Evolutionary conservation across 306 rosid species (phyloP), one percentile per base, ranked within the genome.

Genomic region (Coriaria nepalensis): DNA sequence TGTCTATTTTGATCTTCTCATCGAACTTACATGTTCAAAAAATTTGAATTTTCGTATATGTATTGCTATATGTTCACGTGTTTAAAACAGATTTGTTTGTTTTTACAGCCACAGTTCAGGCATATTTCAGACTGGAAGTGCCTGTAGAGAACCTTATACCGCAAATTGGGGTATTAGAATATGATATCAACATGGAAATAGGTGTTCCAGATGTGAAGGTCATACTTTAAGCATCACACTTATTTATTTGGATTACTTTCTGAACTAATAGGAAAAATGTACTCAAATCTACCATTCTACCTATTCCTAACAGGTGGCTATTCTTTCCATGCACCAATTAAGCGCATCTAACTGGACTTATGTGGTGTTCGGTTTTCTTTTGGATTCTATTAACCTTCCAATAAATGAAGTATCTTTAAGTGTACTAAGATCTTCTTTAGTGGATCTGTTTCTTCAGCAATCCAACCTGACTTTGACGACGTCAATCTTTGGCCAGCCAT

Each of bases 111-210:
- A 48, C 76, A 46, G 82, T 75, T 59, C 84, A 90, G 68, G 87
- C 78, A 36, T 81, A 73, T 79, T 78, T 81, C 73, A 73, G 67
- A 52, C 78, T 90, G 66, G 85, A 81, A 59, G 79, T 68, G 62
- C 95, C 93, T 8, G 93, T 79, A 64, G 58, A 62, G 13, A 64
- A 90, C 66, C 80, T 90, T 64, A 68, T 84, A 62, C 93, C 95
- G 9, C 78, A 64, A 53, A 53, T 90, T 9, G 61, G 60, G 60
- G 60, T 60, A 79, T 61, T 90, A 72, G 93, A 84, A 65, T 71
- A 78, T 59, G 97, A 90, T 57, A 73, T 90, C 62, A 64, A 47
- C 49, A 71, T 65, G 4, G 97, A 90, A 76, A 64, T 90, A 68
- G 84, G 83, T 50, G 72, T 78, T 45, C 93, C 95, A 51, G 46